Conservation (phyloP, 2,329 filamentous ascomycete species). For the Geosmithia putterillii region DNA sequence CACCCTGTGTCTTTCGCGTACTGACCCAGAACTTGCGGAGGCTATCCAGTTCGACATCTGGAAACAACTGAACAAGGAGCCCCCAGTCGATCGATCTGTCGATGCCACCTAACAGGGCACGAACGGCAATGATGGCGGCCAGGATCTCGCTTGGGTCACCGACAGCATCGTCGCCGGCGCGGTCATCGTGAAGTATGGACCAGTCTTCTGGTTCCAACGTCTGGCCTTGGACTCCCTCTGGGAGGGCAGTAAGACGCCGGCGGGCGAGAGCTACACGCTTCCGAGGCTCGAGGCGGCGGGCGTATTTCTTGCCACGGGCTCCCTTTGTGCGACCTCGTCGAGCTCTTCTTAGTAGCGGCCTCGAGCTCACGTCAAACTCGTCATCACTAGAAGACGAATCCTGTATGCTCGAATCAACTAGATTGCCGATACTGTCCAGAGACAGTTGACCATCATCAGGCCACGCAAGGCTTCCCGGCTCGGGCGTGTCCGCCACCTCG, state of each 20-base stretch:
- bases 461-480: constrained; percentile 9
- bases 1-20: constrained; percentile 35
- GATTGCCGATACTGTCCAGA: constrained; percentile 1
- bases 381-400: constrained; percentile 7
- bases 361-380: constrained; percentile 2
- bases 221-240: background rate
- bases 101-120: constrained; percentile 46
- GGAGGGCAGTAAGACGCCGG: constrained; percentile 3
- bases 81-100: constrained; percentile 50
- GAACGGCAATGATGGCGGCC: constrained; percentile 44
- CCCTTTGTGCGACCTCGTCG: background rate
- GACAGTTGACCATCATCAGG: constrained; percentile 12
- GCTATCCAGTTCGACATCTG: constrained; percentile 34
- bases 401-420: background rate
- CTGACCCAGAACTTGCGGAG: constrained; percentile 44
- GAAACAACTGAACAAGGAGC: constrained; percentile 42
- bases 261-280: constrained; percentile 3
- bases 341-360: background rate
- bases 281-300: background rate
- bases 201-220: background rate
- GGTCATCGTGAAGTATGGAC: constrained; percentile 3
- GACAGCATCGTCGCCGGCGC: background rate
- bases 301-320: background rate
- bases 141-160: constrained; percentile 25
- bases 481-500: background rate